Percentiles rank a stretch among this genome's conserved stretches.
phyloP scores from a whole-genome alignment of 148 eudicot species.

The Talinum fruticosum region DNA sequence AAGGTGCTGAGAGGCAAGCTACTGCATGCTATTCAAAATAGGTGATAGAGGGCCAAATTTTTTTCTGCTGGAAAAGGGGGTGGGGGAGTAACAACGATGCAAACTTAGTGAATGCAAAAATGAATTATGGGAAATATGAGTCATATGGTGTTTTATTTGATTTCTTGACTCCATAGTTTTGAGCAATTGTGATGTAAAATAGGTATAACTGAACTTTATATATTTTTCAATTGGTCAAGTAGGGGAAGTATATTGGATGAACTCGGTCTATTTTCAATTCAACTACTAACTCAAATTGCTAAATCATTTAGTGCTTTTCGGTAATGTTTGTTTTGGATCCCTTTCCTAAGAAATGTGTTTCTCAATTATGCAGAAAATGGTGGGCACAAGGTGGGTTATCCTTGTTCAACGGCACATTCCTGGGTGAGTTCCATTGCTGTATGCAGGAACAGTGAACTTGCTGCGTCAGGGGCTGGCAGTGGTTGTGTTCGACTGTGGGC shows the following conservation, averaged over 20 bases:
- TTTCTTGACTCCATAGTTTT: background rate
- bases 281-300: background rate
- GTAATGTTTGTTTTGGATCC: background rate
- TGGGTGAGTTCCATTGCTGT: constrained; percentile 88
- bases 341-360: constrained; percentile 4
- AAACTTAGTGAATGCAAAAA: background rate
- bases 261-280: background rate
- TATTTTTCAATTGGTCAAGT: background rate
- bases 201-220: background rate
- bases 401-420: constrained; percentile 50
- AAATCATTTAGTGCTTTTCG: background rate
- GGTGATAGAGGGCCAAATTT: background rate
- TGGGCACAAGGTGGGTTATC: constrained; percentile 23
- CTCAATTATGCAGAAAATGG: constrained; percentile 41
- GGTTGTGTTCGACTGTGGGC: constrained; percentile 79
- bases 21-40: background rate
- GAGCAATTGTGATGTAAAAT: background rate
- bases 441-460: constrained; percentile 88
- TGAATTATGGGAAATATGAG: background rate
- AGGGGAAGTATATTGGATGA: background rate
- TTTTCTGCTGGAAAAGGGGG: background rate
- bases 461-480: constrained; percentile 97
- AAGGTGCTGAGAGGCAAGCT: background rate
- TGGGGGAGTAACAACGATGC: background rate
- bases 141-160: background rate